phyloP scores from a whole-genome alignment of 345 rosid species.

The Xanthoceras sorbifolium region DNA sequence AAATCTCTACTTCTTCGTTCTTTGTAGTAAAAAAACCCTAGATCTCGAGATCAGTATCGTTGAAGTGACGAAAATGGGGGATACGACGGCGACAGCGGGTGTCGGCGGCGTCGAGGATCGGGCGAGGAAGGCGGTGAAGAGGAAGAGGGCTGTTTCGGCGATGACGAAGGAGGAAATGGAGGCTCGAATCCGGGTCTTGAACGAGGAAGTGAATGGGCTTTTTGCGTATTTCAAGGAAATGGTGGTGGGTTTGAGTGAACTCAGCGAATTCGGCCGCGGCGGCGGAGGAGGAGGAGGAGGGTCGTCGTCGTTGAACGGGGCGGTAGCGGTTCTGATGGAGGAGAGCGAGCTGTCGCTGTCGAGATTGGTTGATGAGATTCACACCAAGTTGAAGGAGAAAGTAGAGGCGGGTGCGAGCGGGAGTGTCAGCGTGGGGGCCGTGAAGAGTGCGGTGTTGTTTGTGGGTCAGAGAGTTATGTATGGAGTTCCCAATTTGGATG shows the following conservation, averaged over 20 bases:
- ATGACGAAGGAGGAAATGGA: slow-evolving; percentile 41
- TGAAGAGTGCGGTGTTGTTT: slow-evolving; percentile 62
- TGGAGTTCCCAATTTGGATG: slow-evolving; percentile 67
- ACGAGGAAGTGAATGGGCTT: slow-evolving; percentile 53
- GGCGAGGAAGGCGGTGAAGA: slow-evolving; percentile 45
- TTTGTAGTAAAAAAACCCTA: slow-evolving; percentile 19
- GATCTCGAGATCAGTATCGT: neutral
- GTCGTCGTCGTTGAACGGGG: slow-evolving; percentile 34
- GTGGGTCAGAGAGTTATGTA: slow-evolving; percentile 81
- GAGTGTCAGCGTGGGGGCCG: slow-evolving; percentile 43
- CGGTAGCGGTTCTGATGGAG: slow-evolving; percentile 71
- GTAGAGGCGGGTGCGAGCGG: slow-evolving; percentile 26
- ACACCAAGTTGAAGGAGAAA: slow-evolving; percentile 38
- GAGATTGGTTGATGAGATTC: slow-evolving; percentile 58
- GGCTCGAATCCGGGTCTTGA: slow-evolving; percentile 42
- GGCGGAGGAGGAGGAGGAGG: neutral
- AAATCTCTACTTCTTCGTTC: neutral
- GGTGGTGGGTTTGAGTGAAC: slow-evolving; percentile 33
- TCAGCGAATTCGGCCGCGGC: neutral
- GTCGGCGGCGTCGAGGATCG: slow-evolving; percentile 25
- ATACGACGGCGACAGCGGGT: neutral
- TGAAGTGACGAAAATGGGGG: slow-evolving; percentile 28
- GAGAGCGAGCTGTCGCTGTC: slow-evolving; percentile 68
- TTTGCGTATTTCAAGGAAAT: slow-evolving; percentile 53
- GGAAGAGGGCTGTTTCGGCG: slow-evolving; percentile 51